Conservation (phyloP, 2,329 filamentous ascomycete genomes). For the Cercospora sp. region DNA sequence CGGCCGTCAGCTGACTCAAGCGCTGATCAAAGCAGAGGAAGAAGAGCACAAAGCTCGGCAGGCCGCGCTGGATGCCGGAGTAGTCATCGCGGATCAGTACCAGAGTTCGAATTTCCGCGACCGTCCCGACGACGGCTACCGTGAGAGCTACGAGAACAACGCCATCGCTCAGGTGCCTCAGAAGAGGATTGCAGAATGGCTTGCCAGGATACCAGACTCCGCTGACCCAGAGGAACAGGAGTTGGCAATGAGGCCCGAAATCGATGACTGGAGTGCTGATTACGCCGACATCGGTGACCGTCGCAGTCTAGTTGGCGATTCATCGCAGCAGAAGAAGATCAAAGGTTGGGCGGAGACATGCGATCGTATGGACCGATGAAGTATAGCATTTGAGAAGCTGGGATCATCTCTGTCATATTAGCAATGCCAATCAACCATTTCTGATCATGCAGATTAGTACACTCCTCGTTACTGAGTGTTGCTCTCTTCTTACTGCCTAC, state of each 20-base stretch:
- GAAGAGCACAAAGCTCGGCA: constrained; percentile 9
- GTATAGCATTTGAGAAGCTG: neutral
- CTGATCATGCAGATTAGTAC: too few relatives aligned
- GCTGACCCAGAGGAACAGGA: neutral
- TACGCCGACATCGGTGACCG: neutral
- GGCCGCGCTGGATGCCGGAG: constrained; percentile 10
- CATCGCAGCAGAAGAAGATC: neutral
- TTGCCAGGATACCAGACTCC: neutral
- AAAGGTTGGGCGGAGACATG: neutral
- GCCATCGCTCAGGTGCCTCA: neutral
- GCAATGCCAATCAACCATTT: neutral
- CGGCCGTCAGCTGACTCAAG: constrained; percentile 3
- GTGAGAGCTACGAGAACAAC: neutral
- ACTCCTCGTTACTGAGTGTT: too few relatives aligned
- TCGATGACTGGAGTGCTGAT: neutral
- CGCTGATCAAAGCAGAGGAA: constrained; percentile 20
- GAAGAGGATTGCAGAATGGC: neutral
- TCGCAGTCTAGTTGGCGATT: neutral
- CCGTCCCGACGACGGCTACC: neutral
- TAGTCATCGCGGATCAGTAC: neutral
- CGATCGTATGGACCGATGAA: neutral
- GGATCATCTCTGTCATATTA: neutral
- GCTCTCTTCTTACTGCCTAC: neutral
- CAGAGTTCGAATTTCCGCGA: neutral
- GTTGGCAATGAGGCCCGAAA: neutral